Percentiles rank a stretch among this genome's conserved stretches.
Conservation (phyloP, 768 basidiomycete species). For the Suillus subluteus region DNA sequence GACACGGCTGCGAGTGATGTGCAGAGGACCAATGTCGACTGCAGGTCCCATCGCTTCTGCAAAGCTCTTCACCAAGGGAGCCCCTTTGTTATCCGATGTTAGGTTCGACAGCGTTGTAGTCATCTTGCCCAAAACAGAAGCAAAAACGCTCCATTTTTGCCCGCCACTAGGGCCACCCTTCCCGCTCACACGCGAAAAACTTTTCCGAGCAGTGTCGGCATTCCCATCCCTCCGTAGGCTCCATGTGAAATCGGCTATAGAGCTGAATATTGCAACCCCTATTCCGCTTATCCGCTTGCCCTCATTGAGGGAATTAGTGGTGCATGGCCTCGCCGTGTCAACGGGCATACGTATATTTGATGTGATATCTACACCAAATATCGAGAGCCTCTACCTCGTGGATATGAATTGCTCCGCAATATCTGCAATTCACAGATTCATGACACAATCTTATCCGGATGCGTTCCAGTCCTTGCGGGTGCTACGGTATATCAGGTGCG, state of each 20-base stretch:
- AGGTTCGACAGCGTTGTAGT: conserved; percentile 37
- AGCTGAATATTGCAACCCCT: conserved; percentile 25
- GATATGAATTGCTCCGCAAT: conserved; percentile 33
- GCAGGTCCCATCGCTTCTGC: conserved; percentile 29
- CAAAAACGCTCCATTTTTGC: conserved; percentile 35
- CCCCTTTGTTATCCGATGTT: conserved; percentile 34
- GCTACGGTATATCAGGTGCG: conserved; percentile 34
- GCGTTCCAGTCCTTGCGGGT: conserved; percentile 32
- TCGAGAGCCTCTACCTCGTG: conserved; percentile 35
- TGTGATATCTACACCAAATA: conserved; percentile 34
- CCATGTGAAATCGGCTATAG: conserved; percentile 36
- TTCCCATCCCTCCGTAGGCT: conserved; percentile 28
- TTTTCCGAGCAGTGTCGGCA: conserved; percentile 22
- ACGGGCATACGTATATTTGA: conserved; percentile 36
- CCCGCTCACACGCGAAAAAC: conserved; percentile 28
- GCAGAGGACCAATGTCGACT: conserved; percentile 31
- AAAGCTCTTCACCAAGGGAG: conserved; percentile 34
- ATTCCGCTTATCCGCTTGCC: conserved; percentile 28
- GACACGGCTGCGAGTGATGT: conserved; percentile 32
- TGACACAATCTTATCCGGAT: conserved; percentile 29
- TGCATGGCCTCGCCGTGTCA: conserved; percentile 33
- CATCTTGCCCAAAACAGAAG: conserved; percentile 23
- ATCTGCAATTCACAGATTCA: conserved; percentile 32
- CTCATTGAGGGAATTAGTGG: conserved; percentile 32
- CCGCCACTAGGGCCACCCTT: conserved; percentile 37